Base-by-base conservation (phyloP, 208 protist species). In the Leptomonas seymouri region DNA sequence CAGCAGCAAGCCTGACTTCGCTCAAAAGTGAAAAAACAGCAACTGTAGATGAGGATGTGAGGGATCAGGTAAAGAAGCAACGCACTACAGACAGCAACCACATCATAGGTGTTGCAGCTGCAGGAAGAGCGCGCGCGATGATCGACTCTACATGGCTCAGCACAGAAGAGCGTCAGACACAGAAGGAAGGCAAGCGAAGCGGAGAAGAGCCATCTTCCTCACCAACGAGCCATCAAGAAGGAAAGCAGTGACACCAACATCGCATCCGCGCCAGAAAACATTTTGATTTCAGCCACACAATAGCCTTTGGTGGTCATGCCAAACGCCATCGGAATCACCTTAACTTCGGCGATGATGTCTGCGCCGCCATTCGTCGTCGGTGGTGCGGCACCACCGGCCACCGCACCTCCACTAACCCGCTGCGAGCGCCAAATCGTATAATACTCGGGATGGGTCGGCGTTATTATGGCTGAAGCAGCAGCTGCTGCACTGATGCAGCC, bases 191-290 rank as follows among this genome's bases (percentile, higher is more conserved):
- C n/a, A n/a, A n/a, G n/a, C n/a, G n/a, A n/a, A n/a, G n/a, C n/a
- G n/a, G n/a, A n/a, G n/a, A n/a, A n/a, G n/a, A n/a, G n/a, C n/a
- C n/a, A n/a, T 6, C 12, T 21, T 5, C 11, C 15, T 49, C 78
- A 86, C 89, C 78, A 91, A n/a, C 88, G 79, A 11, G 77, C 65
- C 36, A 87, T 84, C 56, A 76, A 71, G 66, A 88, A 94, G 7
- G 83, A 67, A 60, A 94, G 61, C 27, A 87, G 36, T 0, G 84
- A 75, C 49, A 92, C 77, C 25, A 94, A 69, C 50, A 94, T 80
- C 39, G 82, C 86, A 75, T 94, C 89, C 0, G 78, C 82, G 18
- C 86, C 89, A 0, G 79, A 54, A 41, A 71, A 75, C 7, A 94
- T 45, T 49, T 56, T 78, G 3, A 94, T 68, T 70, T 94, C 86